These are phyloP conservation scores for Canariomyces notabilis DNA, from an alignment of 2,329 filamentous ascomycete species.

Conservation along the genomic window DNA sequence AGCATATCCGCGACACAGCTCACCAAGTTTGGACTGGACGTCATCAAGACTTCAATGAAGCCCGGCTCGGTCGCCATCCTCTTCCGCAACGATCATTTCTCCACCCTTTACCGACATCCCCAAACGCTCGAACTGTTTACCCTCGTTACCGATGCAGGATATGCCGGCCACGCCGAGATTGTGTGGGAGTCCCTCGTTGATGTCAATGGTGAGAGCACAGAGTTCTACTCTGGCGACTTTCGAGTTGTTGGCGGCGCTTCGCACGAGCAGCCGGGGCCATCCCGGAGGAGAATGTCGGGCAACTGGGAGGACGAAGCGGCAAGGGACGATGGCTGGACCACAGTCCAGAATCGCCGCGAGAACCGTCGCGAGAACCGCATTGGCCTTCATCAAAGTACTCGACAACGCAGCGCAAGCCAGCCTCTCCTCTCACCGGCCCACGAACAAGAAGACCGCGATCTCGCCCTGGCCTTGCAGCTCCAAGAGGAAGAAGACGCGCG, in stretches of 20 bases:
- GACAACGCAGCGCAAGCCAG: constrained; percentile 20
- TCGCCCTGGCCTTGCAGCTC: constrained; percentile 84
- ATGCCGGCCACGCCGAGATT: constrained; percentile 79
- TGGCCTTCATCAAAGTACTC: constrained; percentile 24
- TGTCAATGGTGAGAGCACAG: constrained; percentile 74
- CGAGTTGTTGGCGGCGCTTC: constrained; percentile 64
- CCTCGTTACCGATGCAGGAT: constrained; percentile 89
- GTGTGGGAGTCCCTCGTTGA: constrained; percentile 95
- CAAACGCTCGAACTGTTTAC: constrained; percentile 69
- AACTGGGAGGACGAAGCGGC: not conserved
- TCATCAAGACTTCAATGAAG: constrained; percentile 63
- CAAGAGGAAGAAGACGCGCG: constrained; percentile 91
- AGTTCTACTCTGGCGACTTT: constrained; percentile 89
- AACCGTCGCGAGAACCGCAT: too few relatives aligned
- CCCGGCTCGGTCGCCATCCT: constrained; percentile 83
- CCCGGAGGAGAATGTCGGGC: not conserved
- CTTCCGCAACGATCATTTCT: constrained; percentile 97
- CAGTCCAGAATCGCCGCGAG: constrained; percentile 42
- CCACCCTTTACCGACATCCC: constrained; percentile 86
- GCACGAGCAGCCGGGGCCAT: constrained; percentile 13
- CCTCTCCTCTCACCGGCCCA: constrained; percentile 38
- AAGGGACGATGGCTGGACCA: constrained; percentile 45
- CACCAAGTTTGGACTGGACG: constrained; percentile 72
- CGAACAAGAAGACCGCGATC: constrained; percentile 76
- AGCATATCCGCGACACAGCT: constrained; percentile 77